Evolutionary conservation across 2,329 filamentous ascomycete species (phyloP).

Genomic region (Elsinoe ampelina): DNA sequence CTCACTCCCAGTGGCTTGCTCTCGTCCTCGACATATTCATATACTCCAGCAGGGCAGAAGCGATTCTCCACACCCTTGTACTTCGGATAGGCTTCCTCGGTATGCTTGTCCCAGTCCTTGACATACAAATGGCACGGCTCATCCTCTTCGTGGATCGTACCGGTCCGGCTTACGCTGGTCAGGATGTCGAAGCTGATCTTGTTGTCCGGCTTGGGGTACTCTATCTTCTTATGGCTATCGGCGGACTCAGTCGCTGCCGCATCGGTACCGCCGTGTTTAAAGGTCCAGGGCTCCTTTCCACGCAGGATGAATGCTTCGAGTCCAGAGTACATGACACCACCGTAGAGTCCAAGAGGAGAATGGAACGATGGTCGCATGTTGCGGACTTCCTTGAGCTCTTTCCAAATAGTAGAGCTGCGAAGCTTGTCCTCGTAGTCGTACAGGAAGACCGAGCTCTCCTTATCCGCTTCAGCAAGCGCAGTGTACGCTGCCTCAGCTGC

Average conservation of each 20-base stretch:
- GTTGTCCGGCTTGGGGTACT: conserved; percentile 93
- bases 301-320: conserved; percentile 82
- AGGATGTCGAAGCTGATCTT: conserved; percentile 93
- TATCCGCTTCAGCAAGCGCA: conserved; percentile 52
- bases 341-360: conserved; percentile 73
- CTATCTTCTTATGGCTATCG: conserved; percentile 74
- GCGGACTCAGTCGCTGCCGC: conserved; percentile 70
- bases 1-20: conserved; percentile 78
- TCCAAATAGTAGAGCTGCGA: conserved; percentile 81
- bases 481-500: conserved; percentile 83
- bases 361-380: conserved; percentile 98
- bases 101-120: conserved; percentile 87
- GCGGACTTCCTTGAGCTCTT: conserved; percentile 85
- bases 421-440: conserved; percentile 90
- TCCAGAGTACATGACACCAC: conserved; percentile 85
- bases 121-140: conserved; percentile 95
- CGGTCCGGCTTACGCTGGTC: conserved; percentile 87
- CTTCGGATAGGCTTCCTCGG: conserved; percentile 68
- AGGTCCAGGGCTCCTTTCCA: conserved; percentile 81
- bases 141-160: conserved; percentile 97
- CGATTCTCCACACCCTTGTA: conserved; percentile 92
- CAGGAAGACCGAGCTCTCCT: conserved; percentile 68
- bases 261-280: conserved; percentile 75
- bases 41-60: conserved; percentile 95
- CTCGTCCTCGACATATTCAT: conserved; percentile 93